Base-by-base conservation (phyloP, 2,329 filamentous ascomycete species). In the Torrubiella hemipterigena region DNA sequence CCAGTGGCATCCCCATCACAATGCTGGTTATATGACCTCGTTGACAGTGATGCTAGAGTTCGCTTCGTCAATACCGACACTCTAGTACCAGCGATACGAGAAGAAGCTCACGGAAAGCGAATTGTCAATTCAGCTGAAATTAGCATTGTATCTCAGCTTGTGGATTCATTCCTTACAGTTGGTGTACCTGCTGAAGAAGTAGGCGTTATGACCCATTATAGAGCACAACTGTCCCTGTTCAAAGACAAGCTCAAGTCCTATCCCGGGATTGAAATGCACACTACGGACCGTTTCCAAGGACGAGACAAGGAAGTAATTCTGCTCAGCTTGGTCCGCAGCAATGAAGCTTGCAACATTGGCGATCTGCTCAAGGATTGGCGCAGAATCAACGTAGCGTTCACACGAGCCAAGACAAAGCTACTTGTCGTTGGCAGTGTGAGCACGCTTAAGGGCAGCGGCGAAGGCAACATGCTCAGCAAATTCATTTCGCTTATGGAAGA, bases 151-250 rank as follows among this genome's bases (percentile, higher is more conserved):
- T 70, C 74, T 0, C 83, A 95, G 47, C 69, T 96, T 10, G 85
- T 95, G 13, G 73, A 86, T 38, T 69, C 76, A 0, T 69, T 98
- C 4, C 66, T 96, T 29, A 69, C 73, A 0, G 69, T 76, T 2
- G 91, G 91, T 17, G 70, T 96, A 1, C 62, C 81, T 0, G 69
- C 81, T 0, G 60, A 63, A 1, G 81, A 89, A 31, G 86, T 98
- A 34, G 91, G 91, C 28, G 81, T 98, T 42, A 95, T 98, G 61
- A 95, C 91, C 12, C 86, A 95, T 55, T 98, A 98, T 56, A 82
- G 91, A 36, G 87, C 82, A 6, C 91, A 98, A 54, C 73, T 98
- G 2, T 77, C 84, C 0, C 63, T 94, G 3, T 67, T 98, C 2
- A 82, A 83, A 41, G 74, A 87, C 38, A 67, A 67, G 9, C 70